These are phyloP conservation scores for Microdochium trichocladiopsis DNA, from an alignment of 2,329 filamentous ascomycete genomes.

Conservation along the genomic window DNA sequence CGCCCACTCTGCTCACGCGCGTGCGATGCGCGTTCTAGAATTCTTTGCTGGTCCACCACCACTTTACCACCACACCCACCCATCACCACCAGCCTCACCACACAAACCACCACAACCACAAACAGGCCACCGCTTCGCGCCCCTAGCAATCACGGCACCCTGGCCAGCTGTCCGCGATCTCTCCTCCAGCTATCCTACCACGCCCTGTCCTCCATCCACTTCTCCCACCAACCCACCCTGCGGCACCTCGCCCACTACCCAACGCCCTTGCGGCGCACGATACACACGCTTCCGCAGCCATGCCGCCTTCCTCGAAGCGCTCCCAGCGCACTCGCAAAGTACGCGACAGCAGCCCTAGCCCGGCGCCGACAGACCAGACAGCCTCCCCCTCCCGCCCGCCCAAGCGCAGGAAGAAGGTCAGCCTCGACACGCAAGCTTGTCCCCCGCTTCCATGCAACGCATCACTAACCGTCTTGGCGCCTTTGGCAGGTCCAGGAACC, in stretches of 20 bases:
- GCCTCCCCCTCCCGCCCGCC: slow-evolving; percentile 55
- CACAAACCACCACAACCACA: background rate
- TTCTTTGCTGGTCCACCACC: background rate
- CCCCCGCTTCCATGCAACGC: slow-evolving; percentile 5
- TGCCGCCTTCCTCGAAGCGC: slow-evolving; percentile 31
- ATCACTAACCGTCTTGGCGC: background rate
- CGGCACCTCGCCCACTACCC: background rate
- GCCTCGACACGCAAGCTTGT: slow-evolving; percentile 8
- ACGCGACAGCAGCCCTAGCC: slow-evolving; percentile 20
- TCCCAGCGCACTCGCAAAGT: slow-evolving; percentile 25
- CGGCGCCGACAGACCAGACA: slow-evolving; percentile 29
- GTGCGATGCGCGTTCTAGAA: background rate
- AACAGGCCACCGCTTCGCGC: too few species aligned
- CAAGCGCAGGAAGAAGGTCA: slow-evolving; percentile 58
- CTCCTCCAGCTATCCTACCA: too few species aligned
- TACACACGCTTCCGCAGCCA: slow-evolving; percentile 11
- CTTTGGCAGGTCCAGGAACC: slow-evolving; percentile 29
- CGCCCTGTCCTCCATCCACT: background rate
- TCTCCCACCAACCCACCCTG: background rate
- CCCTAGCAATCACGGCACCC: too few species aligned
- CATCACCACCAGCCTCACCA: background rate
- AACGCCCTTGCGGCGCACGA: too few species aligned
- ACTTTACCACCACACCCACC: background rate
- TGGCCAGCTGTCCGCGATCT: too few species aligned
- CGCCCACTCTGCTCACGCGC: too few species aligned